Evolutionary conservation across 2,329 filamentous ascomycete species (phyloP).

Genomic region (Verticillium nonalfalfae): DNA sequence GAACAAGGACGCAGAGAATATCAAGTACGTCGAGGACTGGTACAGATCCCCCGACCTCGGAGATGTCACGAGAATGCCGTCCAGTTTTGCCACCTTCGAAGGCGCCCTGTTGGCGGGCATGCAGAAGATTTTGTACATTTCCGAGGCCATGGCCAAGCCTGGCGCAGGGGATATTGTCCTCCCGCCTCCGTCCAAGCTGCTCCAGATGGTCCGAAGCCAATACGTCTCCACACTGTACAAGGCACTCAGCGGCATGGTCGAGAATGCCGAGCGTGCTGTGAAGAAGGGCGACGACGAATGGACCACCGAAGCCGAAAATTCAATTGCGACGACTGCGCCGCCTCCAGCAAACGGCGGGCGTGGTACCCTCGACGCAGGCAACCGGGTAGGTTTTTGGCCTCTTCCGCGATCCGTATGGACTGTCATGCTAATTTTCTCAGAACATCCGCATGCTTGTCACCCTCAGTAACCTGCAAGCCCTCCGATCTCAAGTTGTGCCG

Average conservation of each 20-base stretch:
- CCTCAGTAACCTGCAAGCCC: slow-evolving; percentile 80
- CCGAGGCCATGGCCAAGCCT: slow-evolving; percentile 72
- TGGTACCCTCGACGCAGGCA: slow-evolving; percentile 46
- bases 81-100: slow-evolving; percentile 80
- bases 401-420: background rate
- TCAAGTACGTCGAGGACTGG: slow-evolving; percentile 93
- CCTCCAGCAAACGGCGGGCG: slow-evolving; percentile 31
- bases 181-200: slow-evolving; percentile 76
- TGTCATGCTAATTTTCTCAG: slow-evolving; percentile 32
- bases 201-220: slow-evolving; percentile 85
- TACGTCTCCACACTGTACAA: slow-evolving; percentile 95
- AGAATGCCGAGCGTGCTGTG: slow-evolving; percentile 78
- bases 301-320: slow-evolving; percentile 41
- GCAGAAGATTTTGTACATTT: slow-evolving; percentile 93
- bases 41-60: slow-evolving; percentile 72
- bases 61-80: slow-evolving; percentile 87
- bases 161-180: slow-evolving; percentile 72
- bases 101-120: slow-evolving; percentile 74
- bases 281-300: slow-evolving; percentile 59
- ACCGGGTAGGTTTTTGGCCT: slow-evolving; percentile 39
- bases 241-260: slow-evolving; percentile 89
- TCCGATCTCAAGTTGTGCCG: slow-evolving; percentile 77
- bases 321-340: slow-evolving; percentile 25
- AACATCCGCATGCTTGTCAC: slow-evolving; percentile 92
- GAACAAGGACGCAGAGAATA: slow-evolving; percentile 89